Evolutionary conservation across 345 rosid species (phyloP), one percentile per base, ranked within the genome.

Genomic region (Lumnitzera racemosa): DNA sequence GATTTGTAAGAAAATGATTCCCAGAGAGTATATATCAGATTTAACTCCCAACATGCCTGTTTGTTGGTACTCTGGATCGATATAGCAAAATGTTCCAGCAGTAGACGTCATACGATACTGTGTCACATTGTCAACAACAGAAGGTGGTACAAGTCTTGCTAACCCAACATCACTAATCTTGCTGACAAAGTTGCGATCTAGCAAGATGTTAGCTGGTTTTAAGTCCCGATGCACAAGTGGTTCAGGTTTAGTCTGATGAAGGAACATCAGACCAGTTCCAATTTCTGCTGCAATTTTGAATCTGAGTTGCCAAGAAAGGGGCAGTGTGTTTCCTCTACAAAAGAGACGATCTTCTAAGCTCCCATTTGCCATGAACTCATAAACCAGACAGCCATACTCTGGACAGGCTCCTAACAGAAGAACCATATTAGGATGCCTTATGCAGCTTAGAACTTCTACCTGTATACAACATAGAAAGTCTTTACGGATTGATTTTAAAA

Each of bases 321-420:
- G 53, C 4, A 50, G 53, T 11, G 31, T 47, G 27, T 53, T 60
- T 24, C 59, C 70, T 2, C 24, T 24, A n/a, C 47, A 23, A 53
- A 66, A 66, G 48, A 59, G 70, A 5, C 52, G 43, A 48, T 66
- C 70, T 20, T 66, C 70, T 16, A 66, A 54, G 64, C 70, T 59
- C 23, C 70, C 70, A 46, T 60, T 53, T 11, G 57, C 58, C 70
- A 58, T 66, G 63, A 51, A 66, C 55, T 66, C 70, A 3, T 66
- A 66, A 16, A 66, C 70, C 55, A 66, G 48, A 47, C 70, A 66
- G 51, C 70, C 70, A 31, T 66, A 66, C 36, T 59, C 64, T 23
- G 70, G 70, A 47, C 70, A 66, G 48, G 70, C 70, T 59, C 70
- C 70, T 3, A 66, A 59, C 47, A 66, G 70, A 57, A 66, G 70